Conservation (phyloP, 306 rosid genomes). For the Trifolium repens region DNA sequence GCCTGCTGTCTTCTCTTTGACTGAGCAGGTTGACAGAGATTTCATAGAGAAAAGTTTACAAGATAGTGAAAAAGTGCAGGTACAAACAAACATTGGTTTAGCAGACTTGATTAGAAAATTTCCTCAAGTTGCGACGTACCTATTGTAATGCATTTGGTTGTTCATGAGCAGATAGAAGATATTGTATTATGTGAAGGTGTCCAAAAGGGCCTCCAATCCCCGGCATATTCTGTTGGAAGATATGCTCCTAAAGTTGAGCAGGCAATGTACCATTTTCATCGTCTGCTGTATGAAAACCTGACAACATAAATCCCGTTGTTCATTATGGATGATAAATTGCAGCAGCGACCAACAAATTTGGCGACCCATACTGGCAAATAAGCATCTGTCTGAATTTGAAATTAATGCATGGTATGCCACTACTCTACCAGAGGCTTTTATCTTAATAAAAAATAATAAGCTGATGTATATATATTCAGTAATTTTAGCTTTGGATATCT, state of each 20-base stretch:
- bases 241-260: constrained; percentile 82
- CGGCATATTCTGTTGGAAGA: constrained; percentile 73
- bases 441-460: constrained; percentile 1
- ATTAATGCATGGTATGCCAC: constrained; percentile 12
- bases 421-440: not conserved
- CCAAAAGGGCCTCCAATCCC: constrained; percentile 85
- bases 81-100: constrained; percentile 33
- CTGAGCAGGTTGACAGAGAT: constrained; percentile 62
- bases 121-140: constrained; percentile 1
- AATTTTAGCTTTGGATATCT: constrained; percentile 8
- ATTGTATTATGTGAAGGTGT: constrained; percentile 77
- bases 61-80: constrained; percentile 92
- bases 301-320: constrained; percentile 31
- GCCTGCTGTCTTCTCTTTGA: constrained; percentile 6
- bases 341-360: not conserved
- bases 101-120: not conserved
- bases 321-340: not conserved
- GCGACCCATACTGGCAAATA: not conserved
- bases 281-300: constrained; percentile 62
- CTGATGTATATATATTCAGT: not conserved
- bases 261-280: constrained; percentile 93
- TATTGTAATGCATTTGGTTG: constrained; percentile 25
- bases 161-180: constrained; percentile 71
- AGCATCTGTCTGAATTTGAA: constrained; percentile 16
- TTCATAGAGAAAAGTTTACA: constrained; percentile 69